Base-by-base conservation (phyloP, 1,139 yeast species). In the Kurtzmaniella quercitrusa region DNA sequence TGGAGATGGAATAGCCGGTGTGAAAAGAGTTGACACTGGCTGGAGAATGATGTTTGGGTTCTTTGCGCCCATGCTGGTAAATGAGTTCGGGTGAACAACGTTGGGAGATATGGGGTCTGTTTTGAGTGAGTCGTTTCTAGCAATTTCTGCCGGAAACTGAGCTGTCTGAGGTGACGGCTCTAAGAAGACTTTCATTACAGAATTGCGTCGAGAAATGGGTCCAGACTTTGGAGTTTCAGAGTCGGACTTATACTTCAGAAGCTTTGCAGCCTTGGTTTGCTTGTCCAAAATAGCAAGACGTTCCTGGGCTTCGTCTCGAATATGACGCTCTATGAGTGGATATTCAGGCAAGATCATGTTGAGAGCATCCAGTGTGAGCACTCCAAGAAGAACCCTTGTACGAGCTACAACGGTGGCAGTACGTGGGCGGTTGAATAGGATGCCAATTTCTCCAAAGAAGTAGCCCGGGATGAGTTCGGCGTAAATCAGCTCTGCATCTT, bases 321-420 rank as follows among this genome's bases (percentile, higher is more conserved):
- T 83, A 40, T 82, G 68, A 47, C 85, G 65, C 56, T 84, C 93
- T 39, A 84, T 78, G 5, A 64, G 57, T 0, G 91, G 91, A 55
- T 78, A 84, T 45, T 73, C 74, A 2, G 79, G 78, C 20, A 84
- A 62, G 2, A 84, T 85, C 18, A 68, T 63, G 49, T 78, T 76
- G 41, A 85, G 69, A 12, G 82, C 76, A 44, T 81, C 86, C 8
- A 81, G 76, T 1, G 88, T 82, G 37, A 85, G 66, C 1, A 83
- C 84, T 1, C 88, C 89, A 5, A 83, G 65, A 42, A 84, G 62
- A 1, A 85, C 87, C 49, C 72, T 76, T 0, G 87, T 75, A 46
- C 81, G 67, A 2, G 93, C 85, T n/a, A 84, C 78, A 14, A 84
- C 89, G 1, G 89, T 82, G 0, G 93, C 93, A 0, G 91, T 84